Evolutionary conservation across 768 basidiomycete species (phyloP), one percentile per base, ranked within the genome.

Genomic region (Collybia sordida): DNA sequence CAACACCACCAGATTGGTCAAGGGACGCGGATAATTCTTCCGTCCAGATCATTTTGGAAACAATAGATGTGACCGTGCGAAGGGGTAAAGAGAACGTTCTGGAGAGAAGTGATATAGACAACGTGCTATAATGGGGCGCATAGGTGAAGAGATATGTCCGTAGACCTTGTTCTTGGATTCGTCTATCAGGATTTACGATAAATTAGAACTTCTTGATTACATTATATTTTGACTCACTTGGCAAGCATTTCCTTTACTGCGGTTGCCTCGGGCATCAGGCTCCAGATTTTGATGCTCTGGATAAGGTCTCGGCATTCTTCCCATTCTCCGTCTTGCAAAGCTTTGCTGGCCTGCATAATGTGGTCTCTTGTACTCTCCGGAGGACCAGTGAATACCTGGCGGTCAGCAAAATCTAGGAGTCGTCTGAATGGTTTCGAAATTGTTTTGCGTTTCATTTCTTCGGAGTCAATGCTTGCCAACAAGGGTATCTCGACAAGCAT

Each of bases 361-460:
- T 98, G 97, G 62, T 99, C 97, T 27, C 97, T 78, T 25, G 96
- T 98, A 61, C 91, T 98, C 70, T 99, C 97, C n/a, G 94, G 93
- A 1, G 95, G 94, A 2, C 95, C 97, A 19, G 93, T 95, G 70
- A 99, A 99, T 9, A 97, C 88, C 72, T 98, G 97, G 23, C 93
- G 83, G 61, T 98, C 97, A 1, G 96, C 95, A 62, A 97, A 95
- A 69, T 99, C 97, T 45, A 99, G 75, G 53, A 98, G 72, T 39
- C 96, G 82, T 31, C 95, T 84, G 84, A 98, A 99, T 21, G 94
- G 92, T 66, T 98, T 95, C n/a, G 92, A 94, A 51, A 96, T 90
- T 1, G 85, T 81, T 71, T 96, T 93, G 59, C 96, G 85, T 72
- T 88, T 93, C 69, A 86, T 81, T 69, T 97, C 94, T 64, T 98